Conservation (phyloP, 2,329 filamentous ascomycete species). For the Acrocalymma vagum region DNA sequence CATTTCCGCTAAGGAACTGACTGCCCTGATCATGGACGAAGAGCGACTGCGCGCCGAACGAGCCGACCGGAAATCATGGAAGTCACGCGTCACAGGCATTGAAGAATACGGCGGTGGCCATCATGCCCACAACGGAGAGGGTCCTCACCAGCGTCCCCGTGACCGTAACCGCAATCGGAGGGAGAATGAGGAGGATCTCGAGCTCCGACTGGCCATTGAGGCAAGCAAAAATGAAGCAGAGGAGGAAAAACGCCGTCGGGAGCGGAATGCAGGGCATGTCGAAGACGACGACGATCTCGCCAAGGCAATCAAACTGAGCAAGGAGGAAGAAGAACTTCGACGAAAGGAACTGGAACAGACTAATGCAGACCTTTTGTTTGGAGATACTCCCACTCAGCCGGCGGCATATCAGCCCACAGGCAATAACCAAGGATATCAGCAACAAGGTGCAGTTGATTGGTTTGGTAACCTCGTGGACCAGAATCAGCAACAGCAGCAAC, state of each 20-base stretch:
- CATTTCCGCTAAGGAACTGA: constrained; percentile 94
- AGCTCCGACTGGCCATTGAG: constrained; percentile 90
- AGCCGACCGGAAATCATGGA: constrained; percentile 93
- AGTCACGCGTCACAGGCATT: constrained; percentile 91
- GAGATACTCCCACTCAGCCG: constrained; percentile 72
- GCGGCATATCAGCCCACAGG: constrained; percentile 82
- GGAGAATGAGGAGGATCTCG: constrained; percentile 84
- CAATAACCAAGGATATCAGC: constrained; percentile 96
- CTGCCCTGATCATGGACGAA: constrained; percentile 89
- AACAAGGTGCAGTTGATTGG: constrained; percentile 95
- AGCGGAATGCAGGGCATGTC: constrained; percentile 55
- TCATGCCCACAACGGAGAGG: constrained; percentile 46
- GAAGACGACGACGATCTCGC: constrained; percentile 85
- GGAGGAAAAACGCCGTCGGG: constrained; percentile 80
- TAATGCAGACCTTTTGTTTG: constrained; percentile 88
- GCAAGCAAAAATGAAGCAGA: constrained; percentile 96
- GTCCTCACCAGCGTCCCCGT: constrained; percentile 49
- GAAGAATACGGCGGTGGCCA: constrained; percentile 74
- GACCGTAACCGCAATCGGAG: constrained; percentile 53
- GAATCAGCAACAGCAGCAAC: constrained; percentile 65
- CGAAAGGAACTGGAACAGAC: constrained; percentile 85
- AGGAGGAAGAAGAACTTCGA: constrained; percentile 90
- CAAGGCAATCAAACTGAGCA: constrained; percentile 94
- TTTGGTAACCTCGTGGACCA: constrained; percentile 93
- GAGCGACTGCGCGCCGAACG: constrained; percentile 90